Base-by-base conservation (phyloP, 2,329 filamentous ascomycete species). In the Gremmenia infestans region DNA sequence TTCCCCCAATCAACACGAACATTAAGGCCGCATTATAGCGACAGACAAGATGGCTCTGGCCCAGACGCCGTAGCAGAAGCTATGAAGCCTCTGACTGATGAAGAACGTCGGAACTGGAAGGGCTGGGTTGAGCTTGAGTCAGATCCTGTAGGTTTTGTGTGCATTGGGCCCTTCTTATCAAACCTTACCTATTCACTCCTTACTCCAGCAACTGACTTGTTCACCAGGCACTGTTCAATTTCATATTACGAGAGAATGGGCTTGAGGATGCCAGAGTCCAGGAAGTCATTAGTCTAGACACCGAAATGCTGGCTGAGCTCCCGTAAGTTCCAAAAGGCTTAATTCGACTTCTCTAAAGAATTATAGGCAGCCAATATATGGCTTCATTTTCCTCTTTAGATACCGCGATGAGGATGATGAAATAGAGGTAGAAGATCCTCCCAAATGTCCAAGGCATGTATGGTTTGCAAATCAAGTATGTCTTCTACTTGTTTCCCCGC, bases 381-480 rank as follows among this genome's bases (percentile, higher is more conserved):
- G 93, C 2, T 74, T 97, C n/a, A 88, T 99, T 50, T 94, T 97
- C 60, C 80, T 96, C 1, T 96, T 91, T 65, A 82, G 87, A 56
- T 96, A 83, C 63, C 78, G 81, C 32, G 72, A 77, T 5, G 74
- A 76, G 39, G 70, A 75, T 51, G 72, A 81, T 35, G 60, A 65
- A 11, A 60, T 62, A 25, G 78, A 83, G 54, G 69, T 73, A 5
- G 81, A 74, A 66, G 73, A 78, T 54, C 76, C 80, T 59, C 76
- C 74, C 46, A 78, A 70, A 59, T 86, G 81, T 60, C 85, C 85
- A 0, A 74, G 82, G 3, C 75, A 83, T 32, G 76, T 97, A 17
- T 99, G 94, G 93, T 97, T 97, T 71, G 91, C 92, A 28, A 97
- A 97, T 67, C 93, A 96, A 74, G 87, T 89, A 68, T 19, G 74